Percentiles rank a stretch among this genome's conserved stretches.
Evolutionary conservation across 2,329 filamentous ascomycete species (phyloP).

Genomic region (Sporothrix schenckii): DNA sequence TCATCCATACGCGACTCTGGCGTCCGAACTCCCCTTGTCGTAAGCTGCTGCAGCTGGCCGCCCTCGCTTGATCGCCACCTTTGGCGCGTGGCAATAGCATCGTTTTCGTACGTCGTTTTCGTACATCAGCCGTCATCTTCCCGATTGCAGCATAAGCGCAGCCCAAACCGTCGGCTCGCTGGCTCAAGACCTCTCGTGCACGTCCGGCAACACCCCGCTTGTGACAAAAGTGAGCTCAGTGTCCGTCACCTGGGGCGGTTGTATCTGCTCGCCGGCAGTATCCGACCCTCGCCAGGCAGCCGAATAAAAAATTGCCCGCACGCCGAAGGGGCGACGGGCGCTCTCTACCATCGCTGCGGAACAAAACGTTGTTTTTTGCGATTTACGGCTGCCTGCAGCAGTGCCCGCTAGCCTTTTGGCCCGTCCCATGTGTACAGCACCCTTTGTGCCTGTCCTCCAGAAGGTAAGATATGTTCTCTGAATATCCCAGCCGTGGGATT

Average conservation of each 20-base stretch:
- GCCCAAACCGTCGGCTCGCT: background rate
- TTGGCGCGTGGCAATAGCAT: background rate
- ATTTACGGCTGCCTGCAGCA: slow-evolving; percentile 30
- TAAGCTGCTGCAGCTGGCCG: slow-evolving; percentile 9
- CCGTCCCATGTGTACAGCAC: background rate
- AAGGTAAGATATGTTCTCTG: slow-evolving; percentile 20
- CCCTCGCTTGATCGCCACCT: background rate
- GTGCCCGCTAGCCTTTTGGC: slow-evolving; percentile 1
- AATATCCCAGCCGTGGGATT: background rate
- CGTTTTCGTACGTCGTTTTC: background rate
- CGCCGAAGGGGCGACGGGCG: background rate
- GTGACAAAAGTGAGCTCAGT: slow-evolving; percentile 21
- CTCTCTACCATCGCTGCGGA: slow-evolving; percentile 2
- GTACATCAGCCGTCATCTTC: slow-evolving; percentile 11
- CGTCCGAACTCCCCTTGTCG: slow-evolving; percentile 1
- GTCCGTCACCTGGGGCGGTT: background rate
- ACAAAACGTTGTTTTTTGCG: background rate
- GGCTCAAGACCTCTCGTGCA: background rate
- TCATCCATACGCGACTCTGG: background rate
- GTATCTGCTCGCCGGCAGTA: slow-evolving; percentile 18
- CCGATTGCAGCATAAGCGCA: background rate
- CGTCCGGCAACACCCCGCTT: slow-evolving; percentile 4
- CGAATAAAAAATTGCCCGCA: slow-evolving; percentile 26
- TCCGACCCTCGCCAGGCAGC: slow-evolving; percentile 31
- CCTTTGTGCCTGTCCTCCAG: background rate